Conservation (phyloP, 2,329 filamentous ascomycete genomes). For the Fonsecaea monophora region DNA sequence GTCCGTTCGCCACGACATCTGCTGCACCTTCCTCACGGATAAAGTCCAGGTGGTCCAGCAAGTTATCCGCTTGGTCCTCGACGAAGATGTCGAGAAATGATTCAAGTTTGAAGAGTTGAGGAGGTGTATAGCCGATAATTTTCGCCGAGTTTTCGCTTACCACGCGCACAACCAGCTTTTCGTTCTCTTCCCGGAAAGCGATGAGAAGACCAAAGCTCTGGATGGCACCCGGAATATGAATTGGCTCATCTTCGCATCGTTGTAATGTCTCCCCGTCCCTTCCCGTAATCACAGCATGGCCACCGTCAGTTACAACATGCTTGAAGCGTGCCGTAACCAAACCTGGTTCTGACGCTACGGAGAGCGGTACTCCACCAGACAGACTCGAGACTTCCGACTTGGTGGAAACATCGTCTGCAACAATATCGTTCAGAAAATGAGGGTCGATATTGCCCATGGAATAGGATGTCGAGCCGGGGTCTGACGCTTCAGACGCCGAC, state of each 20-base stretch:
- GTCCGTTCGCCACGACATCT: slow-evolving; percentile 76
- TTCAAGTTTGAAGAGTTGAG: slow-evolving; percentile 73
- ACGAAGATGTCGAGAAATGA: slow-evolving; percentile 84
- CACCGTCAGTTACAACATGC: slow-evolving; percentile 76
- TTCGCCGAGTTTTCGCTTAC: slow-evolving; percentile 80
- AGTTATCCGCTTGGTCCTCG: slow-evolving; percentile 81
- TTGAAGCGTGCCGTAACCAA: slow-evolving; percentile 75
- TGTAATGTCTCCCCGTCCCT: slow-evolving; percentile 74
- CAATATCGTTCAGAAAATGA: slow-evolving; percentile 23
- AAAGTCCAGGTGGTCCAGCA: slow-evolving; percentile 87
- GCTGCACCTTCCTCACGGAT: slow-evolving; percentile 77
- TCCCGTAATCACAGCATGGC: slow-evolving; percentile 83
- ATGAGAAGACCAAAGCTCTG: slow-evolving; percentile 81
- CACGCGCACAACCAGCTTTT: slow-evolving; percentile 72
- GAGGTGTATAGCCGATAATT: slow-evolving; percentile 78
- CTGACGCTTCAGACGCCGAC: slow-evolving; percentile 16
- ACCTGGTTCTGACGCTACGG: slow-evolving; percentile 46
- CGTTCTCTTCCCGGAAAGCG: slow-evolving; percentile 75
- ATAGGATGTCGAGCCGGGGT: neutral
- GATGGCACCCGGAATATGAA: slow-evolving; percentile 81
- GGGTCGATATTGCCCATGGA: slow-evolving; percentile 15
- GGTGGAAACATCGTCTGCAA: slow-evolving; percentile 20
- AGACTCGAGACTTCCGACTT: slow-evolving; percentile 31
- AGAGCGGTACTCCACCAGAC: slow-evolving; percentile 29
- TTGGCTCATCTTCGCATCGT: slow-evolving; percentile 88